A percentile compares a stretch with the other conserved stretches of the same genome.
phyloP scores from a whole-genome alignment of 2,329 filamentous ascomycete genomes.

The Fusarium sp. region DNA sequence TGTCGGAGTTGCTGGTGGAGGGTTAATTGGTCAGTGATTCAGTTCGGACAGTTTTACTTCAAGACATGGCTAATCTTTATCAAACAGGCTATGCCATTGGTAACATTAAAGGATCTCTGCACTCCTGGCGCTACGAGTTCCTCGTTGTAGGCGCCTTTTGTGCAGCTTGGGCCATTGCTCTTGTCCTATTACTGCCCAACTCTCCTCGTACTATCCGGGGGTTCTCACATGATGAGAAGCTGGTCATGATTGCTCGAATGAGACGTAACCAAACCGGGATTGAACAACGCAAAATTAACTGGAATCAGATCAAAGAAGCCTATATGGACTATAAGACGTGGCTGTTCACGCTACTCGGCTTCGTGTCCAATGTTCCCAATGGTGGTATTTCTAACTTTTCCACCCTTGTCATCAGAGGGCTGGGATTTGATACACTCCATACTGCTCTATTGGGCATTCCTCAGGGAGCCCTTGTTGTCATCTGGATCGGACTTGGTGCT shows the following conservation, averaged over 20 bases:
- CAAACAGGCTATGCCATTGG: constrained; percentile 67
- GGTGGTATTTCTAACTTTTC: constrained; percentile 72
- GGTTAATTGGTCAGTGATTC: constrained; percentile 52
- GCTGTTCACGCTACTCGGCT: constrained; percentile 66
- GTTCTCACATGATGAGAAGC: constrained; percentile 62
- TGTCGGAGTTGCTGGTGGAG: constrained; percentile 68
- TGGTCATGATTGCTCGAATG: constrained; percentile 67
- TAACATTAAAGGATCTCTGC: constrained; percentile 66
- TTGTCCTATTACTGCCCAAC: constrained; percentile 68
- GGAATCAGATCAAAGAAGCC: constrained; percentile 66
- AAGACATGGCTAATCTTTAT: background rate
- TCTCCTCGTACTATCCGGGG: constrained; percentile 66
- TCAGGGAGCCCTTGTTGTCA: constrained; percentile 52
- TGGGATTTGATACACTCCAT: constrained; percentile 61
- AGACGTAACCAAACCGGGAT: constrained; percentile 69
- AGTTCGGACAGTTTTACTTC: background rate
- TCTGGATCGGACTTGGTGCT: constrained; percentile 57
- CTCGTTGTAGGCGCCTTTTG: constrained; percentile 71
- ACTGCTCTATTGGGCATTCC: constrained; percentile 56
- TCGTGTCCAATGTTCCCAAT: constrained; percentile 66
- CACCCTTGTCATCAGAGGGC: constrained; percentile 69
- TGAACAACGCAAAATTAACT: constrained; percentile 67
- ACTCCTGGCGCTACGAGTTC: constrained; percentile 76
- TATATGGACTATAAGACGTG: constrained; percentile 70
- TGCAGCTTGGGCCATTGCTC: constrained; percentile 68